Base-by-base conservation (phyloP, 2,329 filamentous ascomycete genomes). In the Colletotrichum sidae region DNA sequence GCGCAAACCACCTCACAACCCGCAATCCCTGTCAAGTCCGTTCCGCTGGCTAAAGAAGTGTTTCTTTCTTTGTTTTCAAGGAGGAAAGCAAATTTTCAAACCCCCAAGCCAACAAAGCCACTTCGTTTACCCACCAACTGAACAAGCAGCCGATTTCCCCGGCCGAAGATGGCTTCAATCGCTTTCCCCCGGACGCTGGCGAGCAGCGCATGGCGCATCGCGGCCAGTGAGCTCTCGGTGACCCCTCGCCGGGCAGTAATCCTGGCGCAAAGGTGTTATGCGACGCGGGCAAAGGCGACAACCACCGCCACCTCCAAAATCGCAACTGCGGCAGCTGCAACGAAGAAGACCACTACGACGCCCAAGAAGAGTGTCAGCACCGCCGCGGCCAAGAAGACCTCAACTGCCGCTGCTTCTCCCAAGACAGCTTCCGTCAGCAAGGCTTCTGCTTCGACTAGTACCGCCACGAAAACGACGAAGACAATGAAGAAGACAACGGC, bases 291-390 rank as follows among this genome's bases (percentile, higher is more conserved):
- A 10, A 50, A 45, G 41, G 50, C 55, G 35, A 25, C 54, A 13
- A 53, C 53, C 7, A 56, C 53, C 39, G 44, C 62, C 38, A 35
- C 34, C 13, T 15, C 54, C 15, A 51, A 59, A 51, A 44, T 35
- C 35, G 25, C 53, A 17, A 45, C 42, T 1, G 41, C 53, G 3
- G 38, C 53, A 6, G 15, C 53, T 25, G 41, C 60, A 10, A 39
- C 55, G 4, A 41, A 54, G n/a, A 59, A 50, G 42, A 65, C 60
- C 4, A 42, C 55, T 3, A 62, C 53, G 8, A 59, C 64, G 13
- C 38, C 55, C 33, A 68, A 59, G 54, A 68, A 68, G 57, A 63
- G 47, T 2, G 55, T 56, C 8, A 60, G 60, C 65, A 61, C 66
- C 13, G 41, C 58, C 8, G 49, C 58, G n/a, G 45, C 42, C 46